A percentile compares a stretch with the other conserved stretches of the same genome.
These are phyloP conservation scores for Tulasnella sp. DNA, from an alignment of 768 basidiomycete species.

Conservation along the genomic window DNA sequence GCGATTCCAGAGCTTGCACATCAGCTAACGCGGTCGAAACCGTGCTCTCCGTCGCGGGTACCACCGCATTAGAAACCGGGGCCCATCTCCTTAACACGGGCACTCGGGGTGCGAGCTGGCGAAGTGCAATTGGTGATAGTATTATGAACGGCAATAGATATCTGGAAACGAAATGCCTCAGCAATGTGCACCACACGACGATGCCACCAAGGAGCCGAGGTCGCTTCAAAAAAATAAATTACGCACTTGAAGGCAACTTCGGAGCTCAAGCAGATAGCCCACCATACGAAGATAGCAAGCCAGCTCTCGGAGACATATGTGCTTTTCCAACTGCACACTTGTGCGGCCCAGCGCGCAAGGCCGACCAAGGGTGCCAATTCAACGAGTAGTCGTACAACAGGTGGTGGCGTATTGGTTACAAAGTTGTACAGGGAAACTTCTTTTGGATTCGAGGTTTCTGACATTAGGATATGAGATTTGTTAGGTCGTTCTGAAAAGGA, in stretches of 20 bases:
- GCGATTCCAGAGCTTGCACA: slow-evolving; percentile 50
- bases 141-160: slow-evolving; percentile 2
- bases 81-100: not conserved
- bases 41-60: slow-evolving; percentile 41
- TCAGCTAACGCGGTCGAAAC: slow-evolving; percentile 50
- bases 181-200: not conserved
- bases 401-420: slow-evolving; percentile 34
- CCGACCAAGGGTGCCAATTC: slow-evolving; percentile 47
- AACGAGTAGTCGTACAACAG: slow-evolving; percentile 50
- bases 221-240: not conserved
- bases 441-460: too few species aligned
- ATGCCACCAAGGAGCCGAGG: not conserved
- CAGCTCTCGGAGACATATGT: slow-evolving; percentile 46
- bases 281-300: slow-evolving; percentile 62
- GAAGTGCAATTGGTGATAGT: not conserved
- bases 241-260: slow-evolving; percentile 41
- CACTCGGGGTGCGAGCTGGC: not conserved
- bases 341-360: slow-evolving; percentile 31
- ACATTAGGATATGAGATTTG: too few species aligned
- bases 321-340: slow-evolving; percentile 48
- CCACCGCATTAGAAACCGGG: not conserved
- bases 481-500: too few species aligned
- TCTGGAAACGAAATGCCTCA: not conserved
- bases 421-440: slow-evolving; percentile 17
- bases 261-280: slow-evolving; percentile 58